phyloP scores from a whole-genome alignment of 2,329 filamentous ascomycete genomes.

The Harringtonia aguacate region DNA sequence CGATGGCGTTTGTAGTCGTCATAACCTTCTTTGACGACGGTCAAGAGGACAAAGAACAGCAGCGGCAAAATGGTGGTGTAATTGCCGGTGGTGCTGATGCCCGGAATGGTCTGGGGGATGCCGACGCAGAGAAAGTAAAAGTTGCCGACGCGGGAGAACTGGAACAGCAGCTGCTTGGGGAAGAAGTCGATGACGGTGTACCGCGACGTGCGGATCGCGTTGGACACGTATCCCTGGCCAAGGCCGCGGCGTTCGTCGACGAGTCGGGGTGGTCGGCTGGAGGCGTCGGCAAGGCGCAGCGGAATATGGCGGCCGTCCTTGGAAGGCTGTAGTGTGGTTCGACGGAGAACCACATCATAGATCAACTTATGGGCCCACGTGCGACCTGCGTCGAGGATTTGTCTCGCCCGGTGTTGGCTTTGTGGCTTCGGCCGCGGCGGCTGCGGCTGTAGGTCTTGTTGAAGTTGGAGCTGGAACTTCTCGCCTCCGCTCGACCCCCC shows the following conservation, averaged over 20 bases:
- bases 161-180: conserved; percentile 73
- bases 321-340: conserved; percentile 12
- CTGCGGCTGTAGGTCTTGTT: background rate
- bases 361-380: background rate
- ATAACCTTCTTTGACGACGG: conserved; percentile 77
- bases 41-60: conserved; percentile 66
- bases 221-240: conserved; percentile 38
- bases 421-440: background rate
- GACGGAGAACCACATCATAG: background rate
- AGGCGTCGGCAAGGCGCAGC: conserved; percentile 23
- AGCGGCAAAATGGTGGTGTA: conserved; percentile 66
- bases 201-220: conserved; percentile 68
- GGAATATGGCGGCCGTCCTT: conserved; percentile 17
- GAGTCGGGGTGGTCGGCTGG: conserved; percentile 18
- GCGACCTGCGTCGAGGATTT: background rate
- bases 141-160: conserved; percentile 79
- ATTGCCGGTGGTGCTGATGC: conserved; percentile 63
- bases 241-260: conserved; percentile 40
- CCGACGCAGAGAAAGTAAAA: conserved; percentile 81
- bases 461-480: too few species aligned
- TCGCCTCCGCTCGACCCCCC: too few species aligned
- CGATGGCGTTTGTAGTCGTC: conserved; percentile 74
- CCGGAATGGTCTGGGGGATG: conserved; percentile 72
- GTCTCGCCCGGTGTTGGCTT: background rate
- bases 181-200: conserved; percentile 80